phyloP scores from a whole-genome alignment of 805 yeast genomes.

The Candida adriatica region DNA sequence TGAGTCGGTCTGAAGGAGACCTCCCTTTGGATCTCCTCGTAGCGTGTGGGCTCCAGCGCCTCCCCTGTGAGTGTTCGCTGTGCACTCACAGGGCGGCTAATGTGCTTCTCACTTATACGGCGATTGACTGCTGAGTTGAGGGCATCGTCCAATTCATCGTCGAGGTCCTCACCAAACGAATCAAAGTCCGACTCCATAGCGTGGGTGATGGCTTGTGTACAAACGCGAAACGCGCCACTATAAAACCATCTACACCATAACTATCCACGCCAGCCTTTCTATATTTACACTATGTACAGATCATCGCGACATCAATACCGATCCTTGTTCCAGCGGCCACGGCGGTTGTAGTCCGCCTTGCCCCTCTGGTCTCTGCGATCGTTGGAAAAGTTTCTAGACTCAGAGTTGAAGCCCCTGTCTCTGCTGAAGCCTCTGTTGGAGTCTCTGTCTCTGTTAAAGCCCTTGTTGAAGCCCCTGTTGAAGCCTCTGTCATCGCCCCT shows the following conservation, averaged over 20 bases:
- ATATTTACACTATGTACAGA: too few species aligned
- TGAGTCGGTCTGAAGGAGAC: conserved; percentile 39
- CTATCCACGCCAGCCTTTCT: too few species aligned
- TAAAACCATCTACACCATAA: too few species aligned
- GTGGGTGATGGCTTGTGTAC: too few species aligned
- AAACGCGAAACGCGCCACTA: too few species aligned
- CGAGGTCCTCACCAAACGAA: conserved; percentile 26
- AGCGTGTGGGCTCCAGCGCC: conserved; percentile 17
- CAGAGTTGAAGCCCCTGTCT: too few species aligned
- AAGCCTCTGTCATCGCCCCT: too few species aligned
- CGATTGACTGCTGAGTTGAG: conserved; percentile 27
- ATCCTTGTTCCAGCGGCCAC: neutral
- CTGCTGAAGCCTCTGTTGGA: too few species aligned
- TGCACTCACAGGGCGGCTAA: conserved; percentile 25
- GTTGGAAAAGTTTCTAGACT: too few species aligned
- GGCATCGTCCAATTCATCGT: conserved; percentile 18
- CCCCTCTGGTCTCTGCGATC: neutral
- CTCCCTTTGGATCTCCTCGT: conserved; percentile 31
- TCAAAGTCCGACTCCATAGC: conserved; percentile 9
- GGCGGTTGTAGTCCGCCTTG: neutral
- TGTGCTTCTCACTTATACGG: conserved; percentile 24
- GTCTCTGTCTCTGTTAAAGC: too few species aligned
- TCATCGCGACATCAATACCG: too few species aligned
- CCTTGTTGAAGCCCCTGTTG: too few species aligned
- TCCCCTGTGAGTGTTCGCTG: conserved; percentile 31